Evolutionary conservation across 2,329 filamentous ascomycete genomes (phyloP), one percentile per base, ranked within the genome.

Genomic region (Lachnellula arida): DNA sequence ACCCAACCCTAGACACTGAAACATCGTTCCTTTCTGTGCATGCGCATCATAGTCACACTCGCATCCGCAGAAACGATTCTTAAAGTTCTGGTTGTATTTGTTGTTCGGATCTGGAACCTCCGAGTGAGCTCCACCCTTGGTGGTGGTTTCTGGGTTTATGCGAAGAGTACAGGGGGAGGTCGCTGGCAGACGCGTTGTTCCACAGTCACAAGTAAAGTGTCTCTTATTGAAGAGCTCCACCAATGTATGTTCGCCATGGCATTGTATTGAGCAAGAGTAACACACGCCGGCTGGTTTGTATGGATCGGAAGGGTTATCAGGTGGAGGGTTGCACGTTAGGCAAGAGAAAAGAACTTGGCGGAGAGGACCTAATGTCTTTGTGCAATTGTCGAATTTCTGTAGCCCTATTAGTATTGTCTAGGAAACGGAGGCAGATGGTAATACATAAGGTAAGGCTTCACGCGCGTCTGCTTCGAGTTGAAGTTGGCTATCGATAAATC

Each of bases 151-250:
- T 12, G 85, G 74, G 65, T 96, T 86, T 56, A 86, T 72, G 44
- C 92, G 88, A 54, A 99, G 75, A 0, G 78, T 84, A 70, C 94
- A 99, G 19, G 89, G 86, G 52, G 82, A 86, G 3, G 80, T 84
- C 1, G 80, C 75, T 17, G 67, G 68, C 25, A 96, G 79, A 51
- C 93, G 85, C 46, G 86, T 91, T 0, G 92, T 97, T 25, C 94
- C 94, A 67, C 94, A 99, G 72, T 99, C 94, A 75, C 94, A 99
- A 42, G 89, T 89, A 68, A 99, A 97, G 73, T 96, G 87, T 67
- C 95, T 86, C 76, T 97, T 97, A 70, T 84, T 87, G 75, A 99
- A 99, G 19, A 99, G 87, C 74, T 99, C 94, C 49, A 97, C 94
- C 25, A 99, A 84, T 1, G 82, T 88, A 71, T 99, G 94, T 68